Base-by-base conservation (phyloP, 2,329 filamentous ascomycete genomes). In the Diaporthe citri region DNA sequence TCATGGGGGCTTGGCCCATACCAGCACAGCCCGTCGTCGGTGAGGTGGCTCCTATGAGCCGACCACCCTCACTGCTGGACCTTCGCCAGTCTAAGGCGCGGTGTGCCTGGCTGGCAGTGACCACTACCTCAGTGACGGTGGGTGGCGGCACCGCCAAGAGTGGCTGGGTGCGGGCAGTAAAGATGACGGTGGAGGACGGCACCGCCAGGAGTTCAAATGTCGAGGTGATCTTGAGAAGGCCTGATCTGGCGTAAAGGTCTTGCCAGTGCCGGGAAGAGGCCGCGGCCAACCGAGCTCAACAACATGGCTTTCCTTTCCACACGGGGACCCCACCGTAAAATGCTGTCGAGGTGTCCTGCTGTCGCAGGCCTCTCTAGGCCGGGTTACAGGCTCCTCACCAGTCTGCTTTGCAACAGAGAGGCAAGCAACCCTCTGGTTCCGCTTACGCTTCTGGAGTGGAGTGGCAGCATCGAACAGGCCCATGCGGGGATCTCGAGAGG, bases 1-100 rank as follows among this genome's bases (percentile, higher is more conserved):
- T 99, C 97, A 99, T 98, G 43, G 62, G 64, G 22, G 71, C 71
- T 25, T 60, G 60, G 7, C 71, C 71, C 78, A 87, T 89, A 15
- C 83, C 84, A 66, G 84, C 86, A 25, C 73, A 31, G 31, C 31
- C 5, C 31, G 31, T 31, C 31, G 3, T 25, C 51, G 9, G 48
- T 52, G 51, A 55, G 51, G n/a, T 55, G 51, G 25, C 51, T 10
- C 10, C 25, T 15, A 9, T 15, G 25, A 28, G 51, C 7, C 7
- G 43, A n/a, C 13, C 13, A 3, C 13, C 4, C 12, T 15, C n/a
- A 25, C 25, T 15, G 13, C 10, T 15, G 10, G 51, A 15, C 4
- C 12, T 22, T 3, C 28, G 25, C n/a, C 51, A 8, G n/a, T 28
- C 25, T 25, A 25, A 7, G 51, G 25, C 12, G 51, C 17, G 51